Evolutionary conservation across 2,329 filamentous ascomycete genomes (phyloP), one percentile per base, ranked within the genome.

Genomic region (Fusarium sp.): DNA sequence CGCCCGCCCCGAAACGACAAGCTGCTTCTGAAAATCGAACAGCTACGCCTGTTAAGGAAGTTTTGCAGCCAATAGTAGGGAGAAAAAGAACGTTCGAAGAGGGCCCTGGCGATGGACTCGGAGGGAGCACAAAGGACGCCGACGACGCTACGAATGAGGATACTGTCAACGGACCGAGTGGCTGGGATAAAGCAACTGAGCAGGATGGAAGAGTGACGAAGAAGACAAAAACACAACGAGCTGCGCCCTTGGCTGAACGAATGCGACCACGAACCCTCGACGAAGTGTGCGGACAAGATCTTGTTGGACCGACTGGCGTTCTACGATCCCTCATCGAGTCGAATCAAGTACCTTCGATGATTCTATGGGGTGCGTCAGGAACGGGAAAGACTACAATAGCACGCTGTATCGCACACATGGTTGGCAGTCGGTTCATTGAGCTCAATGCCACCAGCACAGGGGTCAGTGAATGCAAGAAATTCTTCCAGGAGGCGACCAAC

Each of bases 371-470:
- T 32, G 88, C 87, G 2, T 90, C 92, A 0, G 93, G 93, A 24
- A 94, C 92, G 1, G 93, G 93, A 69, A 96, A 96, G 83, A 96
- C 93, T 4, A 96, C 96, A 1, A 98, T 99, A 73, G 96, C 96
- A 22, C 86, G 96, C 7, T 93, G 97, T 51, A 94, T 99, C 64
- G 93, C 96, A 6, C 89, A 90, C 18, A 91, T 90, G 77, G 93
- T 93, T 2, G 93, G 92, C 11, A 91, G 91, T 57, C 88, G 95
- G 14, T 98, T 98, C 79, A 90, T 98, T 70, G 96, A 99, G 83
- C 94, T 98, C 82, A 98, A 97, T 80, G 95, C 94, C 67, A 98
- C 95, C 4, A 94, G 90, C 72, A 91, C 91, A 9, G 95, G 94
- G 3, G 92, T 98, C 20, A 90, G 87, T 25, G 95, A 98, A 79